Base-by-base conservation (phyloP, 108 stramenopile genomes). In the Seminavis robusta region DNA sequence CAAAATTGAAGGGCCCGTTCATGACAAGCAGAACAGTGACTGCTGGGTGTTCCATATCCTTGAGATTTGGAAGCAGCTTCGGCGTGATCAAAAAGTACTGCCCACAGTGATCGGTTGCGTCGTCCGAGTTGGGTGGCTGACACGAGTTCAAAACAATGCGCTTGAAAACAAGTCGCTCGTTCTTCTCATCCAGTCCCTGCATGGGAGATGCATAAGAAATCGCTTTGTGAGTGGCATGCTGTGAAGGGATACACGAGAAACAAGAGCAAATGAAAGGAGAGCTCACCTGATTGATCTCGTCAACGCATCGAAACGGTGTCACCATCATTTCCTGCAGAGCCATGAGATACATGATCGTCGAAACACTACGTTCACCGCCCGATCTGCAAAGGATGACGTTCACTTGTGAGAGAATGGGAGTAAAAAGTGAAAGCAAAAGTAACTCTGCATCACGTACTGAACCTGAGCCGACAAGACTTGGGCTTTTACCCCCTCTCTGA, bases 31-130 rank as follows among this genome's bases (percentile, higher is more conserved):
- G 77, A 23, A 98, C 71, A 23, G 90, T 95, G 52, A 95, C 84
- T 21, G 89, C 83, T 33, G 86, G 83, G 38, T 93, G 86, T 60
- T 96, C 90, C 95, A 98, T 95, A 31, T 92, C 96, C 11, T 61
- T 67, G 3, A 99, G 68, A 59, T 95, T 95, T n/a, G 92, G 92
- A 6, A 98, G 77, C 21, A 99, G 81, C 73, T 98, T 99, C 5
- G 97, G 97, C n/a, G 97, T 98, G 50, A 98, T 92, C 50, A 99
- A 72, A 63, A 97, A 98, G 72, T 98, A 99, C 62, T 99, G 97
- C 11, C 87, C 80, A 29, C 71, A 61, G 65, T 88, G 83, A 64
- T 74, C 71, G 44, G 54, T 69, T 25, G 64, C 72, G 2, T 66
- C 71, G 9, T 57, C 37, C 9, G 33, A 31, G 5, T 58, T 57